These are phyloP conservation scores for Dioscorea dumetorum DNA, from an alignment of 106 monocot genomes.

Conservation along the genomic window DNA sequence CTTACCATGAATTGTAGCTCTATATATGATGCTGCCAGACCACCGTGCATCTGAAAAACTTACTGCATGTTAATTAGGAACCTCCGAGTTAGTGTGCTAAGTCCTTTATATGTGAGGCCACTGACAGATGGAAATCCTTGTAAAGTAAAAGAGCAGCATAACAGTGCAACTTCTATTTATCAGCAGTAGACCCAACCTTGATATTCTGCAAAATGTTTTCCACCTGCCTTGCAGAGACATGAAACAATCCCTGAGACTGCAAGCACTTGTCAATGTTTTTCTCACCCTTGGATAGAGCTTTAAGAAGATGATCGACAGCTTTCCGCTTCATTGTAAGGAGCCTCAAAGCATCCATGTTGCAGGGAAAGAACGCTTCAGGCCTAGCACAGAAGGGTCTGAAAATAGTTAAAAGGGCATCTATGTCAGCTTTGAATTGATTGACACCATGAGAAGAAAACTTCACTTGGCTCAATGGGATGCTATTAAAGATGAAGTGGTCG, in stretches of 20 bases:
- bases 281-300: slow-evolving; percentile 17
- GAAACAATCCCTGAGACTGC: slow-evolving; percentile 21
- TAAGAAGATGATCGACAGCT: slow-evolving; percentile 24
- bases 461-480: slow-evolving; percentile 29
- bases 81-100: too few species aligned
- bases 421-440: slow-evolving; percentile 50
- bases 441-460: slow-evolving; percentile 36
- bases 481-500: slow-evolving; percentile 67
- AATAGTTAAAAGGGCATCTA: slow-evolving; percentile 40
- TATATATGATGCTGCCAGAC: too few species aligned
- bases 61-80: too few species aligned
- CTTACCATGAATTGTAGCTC: too few species aligned
- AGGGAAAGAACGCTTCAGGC: slow-evolving; percentile 68
- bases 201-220: slow-evolving; percentile 36
- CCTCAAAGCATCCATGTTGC: slow-evolving; percentile 43
- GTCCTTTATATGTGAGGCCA: too few species aligned
- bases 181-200: background rate
- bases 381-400: slow-evolving; percentile 62
- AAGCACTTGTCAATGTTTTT: slow-evolving; percentile 8
- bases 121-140: too few species aligned
- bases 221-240: slow-evolving; percentile 36
- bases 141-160: too few species aligned
- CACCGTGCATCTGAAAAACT: too few species aligned
- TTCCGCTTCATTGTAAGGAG: slow-evolving; percentile 22
- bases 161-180: too few species aligned